A percentile compares a stretch with the other conserved stretches of the same genome.
These are phyloP conservation scores for Verticillium tricorpus DNA, from an alignment of 2,329 filamentous ascomycete species.

Conservation along the genomic window DNA sequence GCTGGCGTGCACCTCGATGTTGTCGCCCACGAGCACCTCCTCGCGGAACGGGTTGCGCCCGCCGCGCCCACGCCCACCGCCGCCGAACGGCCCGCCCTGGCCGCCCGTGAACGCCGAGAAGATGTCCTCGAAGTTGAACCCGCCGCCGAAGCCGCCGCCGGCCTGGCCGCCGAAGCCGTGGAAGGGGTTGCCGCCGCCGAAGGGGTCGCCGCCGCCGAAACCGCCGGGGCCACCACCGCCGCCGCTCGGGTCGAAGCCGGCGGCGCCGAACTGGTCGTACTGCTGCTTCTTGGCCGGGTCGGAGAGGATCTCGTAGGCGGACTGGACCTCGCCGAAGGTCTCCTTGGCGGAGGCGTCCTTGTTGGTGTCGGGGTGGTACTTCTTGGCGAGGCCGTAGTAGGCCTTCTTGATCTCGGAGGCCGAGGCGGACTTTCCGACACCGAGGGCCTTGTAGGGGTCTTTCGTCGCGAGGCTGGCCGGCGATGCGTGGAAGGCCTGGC, in stretches of 20 bases:
- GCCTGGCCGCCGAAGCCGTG: conserved; percentile 56
- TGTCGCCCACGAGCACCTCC: conserved; percentile 85
- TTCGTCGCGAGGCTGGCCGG: conserved; percentile 46
- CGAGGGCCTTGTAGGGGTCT: conserved; percentile 84
- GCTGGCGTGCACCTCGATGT: conserved; percentile 89
- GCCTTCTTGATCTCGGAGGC: conserved; percentile 93
- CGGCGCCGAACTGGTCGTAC: conserved; percentile 84
- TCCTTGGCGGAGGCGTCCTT: conserved; percentile 93
- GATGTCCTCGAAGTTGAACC: conserved; percentile 94
- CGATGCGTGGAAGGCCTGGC: conserved; percentile 58
- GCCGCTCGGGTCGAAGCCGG: conserved; percentile 77
- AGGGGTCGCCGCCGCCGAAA: conserved; percentile 42
- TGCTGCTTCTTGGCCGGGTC: conserved; percentile 91
- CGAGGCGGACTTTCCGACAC: conserved; percentile 77
- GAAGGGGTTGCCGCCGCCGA: conserved; percentile 62
- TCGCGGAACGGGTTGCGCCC: conserved; percentile 67
- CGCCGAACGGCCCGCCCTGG: conserved; percentile 48
- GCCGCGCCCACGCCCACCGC: conserved; percentile 40
- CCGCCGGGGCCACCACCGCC: conserved; percentile 58
- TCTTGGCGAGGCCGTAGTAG: conserved; percentile 96
- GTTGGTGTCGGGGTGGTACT: conserved; percentile 97
- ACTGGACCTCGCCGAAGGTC: conserved; percentile 87
- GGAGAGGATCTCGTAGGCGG: conserved; percentile 88
- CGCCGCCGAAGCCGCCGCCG: conserved; percentile 70
- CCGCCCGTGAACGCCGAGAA: conserved; percentile 77